Base-by-base conservation (phyloP, 1,284 basidiomycete genomes). In the Trametes pubescens region DNA sequence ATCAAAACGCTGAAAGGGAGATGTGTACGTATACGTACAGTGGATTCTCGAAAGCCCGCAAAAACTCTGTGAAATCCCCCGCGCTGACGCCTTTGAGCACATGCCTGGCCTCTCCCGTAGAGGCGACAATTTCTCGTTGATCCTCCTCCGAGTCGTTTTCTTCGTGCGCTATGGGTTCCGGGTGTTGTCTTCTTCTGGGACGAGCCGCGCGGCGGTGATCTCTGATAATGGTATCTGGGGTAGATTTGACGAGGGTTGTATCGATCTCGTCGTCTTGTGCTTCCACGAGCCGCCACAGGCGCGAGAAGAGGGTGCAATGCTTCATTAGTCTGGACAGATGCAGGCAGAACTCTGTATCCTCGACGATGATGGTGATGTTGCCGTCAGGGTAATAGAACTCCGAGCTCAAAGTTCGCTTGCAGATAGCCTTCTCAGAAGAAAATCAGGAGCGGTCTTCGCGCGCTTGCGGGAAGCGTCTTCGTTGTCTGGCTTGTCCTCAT, bases 321-420 rank as follows among this genome's bases (percentile, higher is more conserved):
- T 6, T n/a, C 29, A 5, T 34, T 29, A 59, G 29, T 7, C 58
- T 38, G 9, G 58, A 46, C 10, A 44, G 40, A 22, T 52, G 29
- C n/a, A 59, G 49, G 4, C 21, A n/a, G 43, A 46, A 46, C 21
- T 40, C 29, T 16, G 29, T 18, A 4, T 37, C 21, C 18, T 54
- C n/a, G 26, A 59, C 58, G n/a, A 51, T 18, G 10, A 59, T 18
- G n/a, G 53, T n/a, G 32, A 59, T 46, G 34, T 59, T 59, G 21
- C 58, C 58, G 18, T 59, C 58, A 0, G 26, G 13, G 26, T 59
- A 59, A 35, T 48, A 52, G 37, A 52, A 59, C 22, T 49, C 47
- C 11, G 32, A 4, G 47, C 35, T 38, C 14, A 3, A n/a, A n/a
- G n/a, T 49, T 2, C 13, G 11, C 1, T 5, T 2, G 13, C 2